These are phyloP conservation scores for Hirsutella rhossiliensis DNA, from an alignment of 2,329 filamentous ascomycete species.

Conservation along the genomic window DNA sequence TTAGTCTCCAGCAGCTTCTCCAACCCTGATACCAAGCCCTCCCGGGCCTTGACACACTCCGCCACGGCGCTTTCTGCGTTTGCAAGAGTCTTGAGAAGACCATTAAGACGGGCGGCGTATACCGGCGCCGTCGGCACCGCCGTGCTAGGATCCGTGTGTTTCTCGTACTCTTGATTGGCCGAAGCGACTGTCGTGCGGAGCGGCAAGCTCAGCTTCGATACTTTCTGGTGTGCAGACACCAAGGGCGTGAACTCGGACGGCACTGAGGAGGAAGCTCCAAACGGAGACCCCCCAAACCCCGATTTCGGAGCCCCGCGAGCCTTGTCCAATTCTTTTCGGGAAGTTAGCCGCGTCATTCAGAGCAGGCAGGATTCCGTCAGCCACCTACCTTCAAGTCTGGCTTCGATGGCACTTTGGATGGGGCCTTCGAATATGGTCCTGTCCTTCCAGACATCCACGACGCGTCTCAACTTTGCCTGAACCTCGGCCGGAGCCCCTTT, in stretches of 20 bases:
- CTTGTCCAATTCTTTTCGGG: conserved; percentile 48
- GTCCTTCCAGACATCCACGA: conserved; percentile 90
- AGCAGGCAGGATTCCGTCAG: no score
- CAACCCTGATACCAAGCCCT: conserved; percentile 63
- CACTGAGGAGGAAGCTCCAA: conserved; percentile 42
- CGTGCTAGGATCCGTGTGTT: conserved; percentile 60
- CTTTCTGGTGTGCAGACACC: conserved; percentile 59
- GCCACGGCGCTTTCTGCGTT: conserved; percentile 81
- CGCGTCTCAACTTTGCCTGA: conserved; percentile 75
- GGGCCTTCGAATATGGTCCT: conserved; percentile 70
- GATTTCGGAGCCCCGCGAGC: conserved; percentile 38
- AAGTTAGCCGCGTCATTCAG: conserved; percentile 4
- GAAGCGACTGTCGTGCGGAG: conserved; percentile 55
- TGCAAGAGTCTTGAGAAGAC: conserved; percentile 79
- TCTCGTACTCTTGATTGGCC: conserved; percentile 74
- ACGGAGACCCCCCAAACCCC: conserved; percentile 42
- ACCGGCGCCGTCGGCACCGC: conserved; percentile 72
- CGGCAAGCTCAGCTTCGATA: conserved; percentile 60
- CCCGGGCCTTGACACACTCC: conserved; percentile 78
- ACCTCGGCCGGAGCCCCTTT: conserved; percentile 78
- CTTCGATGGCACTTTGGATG: conserved; percentile 72
- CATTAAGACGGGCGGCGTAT: conserved; percentile 78
- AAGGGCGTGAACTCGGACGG: conserved; percentile 69
- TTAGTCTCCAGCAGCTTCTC: conserved; percentile 73
- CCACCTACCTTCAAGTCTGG: conserved; percentile 59